A percentile compares a stretch with the other conserved stretches of the same genome.
Evolutionary conservation across 192 early-diverging fungal species (phyloP).

Genomic region (Funneliformis mosseae): DNA sequence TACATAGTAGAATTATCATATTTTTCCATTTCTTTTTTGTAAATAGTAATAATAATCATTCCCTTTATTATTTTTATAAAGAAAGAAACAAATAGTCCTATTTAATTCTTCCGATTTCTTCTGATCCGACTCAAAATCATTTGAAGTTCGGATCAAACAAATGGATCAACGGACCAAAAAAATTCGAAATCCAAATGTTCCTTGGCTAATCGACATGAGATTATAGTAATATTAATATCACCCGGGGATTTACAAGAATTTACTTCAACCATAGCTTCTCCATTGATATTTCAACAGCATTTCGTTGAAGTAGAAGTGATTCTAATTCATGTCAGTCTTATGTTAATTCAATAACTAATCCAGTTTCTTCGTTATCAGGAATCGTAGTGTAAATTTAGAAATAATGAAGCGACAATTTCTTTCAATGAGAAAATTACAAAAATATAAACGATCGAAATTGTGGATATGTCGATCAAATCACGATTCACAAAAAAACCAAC

Average conservation of each 20-base stretch:
- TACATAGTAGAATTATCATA: too few species aligned
- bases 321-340: conserved; percentile 18
- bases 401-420: conserved; percentile 39
- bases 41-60: too few species aligned
- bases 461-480: conserved; percentile 70
- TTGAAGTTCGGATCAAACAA: too few species aligned
- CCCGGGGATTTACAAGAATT: neutral
- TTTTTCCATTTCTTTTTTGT: too few species aligned
- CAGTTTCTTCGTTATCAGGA: neutral
- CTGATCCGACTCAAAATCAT: neutral
- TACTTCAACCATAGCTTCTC: neutral
- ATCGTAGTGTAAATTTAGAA: conserved; percentile 33
- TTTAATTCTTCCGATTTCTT: too few species aligned
- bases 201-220: neutral
- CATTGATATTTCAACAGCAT: neutral
- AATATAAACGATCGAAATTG: conserved; percentile 61
- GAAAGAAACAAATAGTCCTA: too few species aligned
- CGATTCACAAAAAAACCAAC: neutral
- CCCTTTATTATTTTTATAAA: too few species aligned
- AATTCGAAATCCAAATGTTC: neutral
- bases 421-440: conserved; percentile 27
- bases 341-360: conserved; percentile 25
- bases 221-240: neutral
- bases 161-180: too few species aligned
- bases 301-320: neutral